Conservation (phyloP, 169 alveolate genomes). For the Cryptosporidium baileyi region DNA sequence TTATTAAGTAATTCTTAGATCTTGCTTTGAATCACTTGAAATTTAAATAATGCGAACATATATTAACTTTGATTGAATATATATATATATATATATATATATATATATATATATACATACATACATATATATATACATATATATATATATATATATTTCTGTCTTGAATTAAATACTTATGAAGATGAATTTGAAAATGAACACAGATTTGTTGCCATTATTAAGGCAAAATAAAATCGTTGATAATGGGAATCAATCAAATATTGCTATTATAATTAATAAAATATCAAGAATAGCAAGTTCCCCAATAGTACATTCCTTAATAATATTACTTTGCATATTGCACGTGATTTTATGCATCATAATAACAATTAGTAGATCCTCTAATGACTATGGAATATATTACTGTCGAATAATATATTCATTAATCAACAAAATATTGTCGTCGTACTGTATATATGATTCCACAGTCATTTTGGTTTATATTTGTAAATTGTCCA, state of each 20-base stretch:
- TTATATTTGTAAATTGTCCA: slow-evolving; percentile 3
- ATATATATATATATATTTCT: no score
- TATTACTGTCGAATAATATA: background rate
- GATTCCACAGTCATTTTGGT: slow-evolving; percentile 14
- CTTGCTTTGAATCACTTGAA: no score
- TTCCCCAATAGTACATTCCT: slow-evolving; percentile 28
- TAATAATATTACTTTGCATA: slow-evolving; percentile 23
- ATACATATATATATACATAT: no score
- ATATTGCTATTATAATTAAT: background rate
- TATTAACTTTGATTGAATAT: no score
- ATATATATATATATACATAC: no score
- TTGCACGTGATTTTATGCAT: background rate
- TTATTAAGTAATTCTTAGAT: no score
- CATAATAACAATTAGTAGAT: background rate
- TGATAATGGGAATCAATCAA: slow-evolving; percentile 7
- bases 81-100: no score
- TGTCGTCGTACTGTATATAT: slow-evolving; percentile 38
- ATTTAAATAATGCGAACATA: no score
- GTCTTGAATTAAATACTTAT: no score
- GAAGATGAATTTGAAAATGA: no score
- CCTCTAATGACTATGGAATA: background rate
- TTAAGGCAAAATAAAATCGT: slow-evolving; percentile 5
- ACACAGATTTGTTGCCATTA: background rate
- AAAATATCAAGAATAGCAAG: slow-evolving; percentile 3
- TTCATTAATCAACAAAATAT: background rate